Percentiles rank a stretch among this genome's conserved stretches.
Conservation (phyloP, 352 stramenopile species). For the Phytophthora macrochlamydospora region DNA sequence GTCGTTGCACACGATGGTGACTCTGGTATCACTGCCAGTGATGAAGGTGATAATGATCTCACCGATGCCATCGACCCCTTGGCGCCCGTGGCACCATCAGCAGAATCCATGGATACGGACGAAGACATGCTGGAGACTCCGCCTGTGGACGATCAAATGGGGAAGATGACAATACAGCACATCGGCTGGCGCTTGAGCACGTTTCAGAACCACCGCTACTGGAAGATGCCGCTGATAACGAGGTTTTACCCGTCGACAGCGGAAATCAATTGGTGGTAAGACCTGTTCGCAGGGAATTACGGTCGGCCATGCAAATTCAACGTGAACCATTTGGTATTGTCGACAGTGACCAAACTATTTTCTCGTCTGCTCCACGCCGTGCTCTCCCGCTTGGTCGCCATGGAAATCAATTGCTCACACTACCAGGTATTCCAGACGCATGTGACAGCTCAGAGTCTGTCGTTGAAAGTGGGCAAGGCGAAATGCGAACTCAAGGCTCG, state of each 20-base stretch:
- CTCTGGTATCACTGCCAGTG: not conserved
- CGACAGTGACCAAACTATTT: not conserved
- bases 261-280: not conserved
- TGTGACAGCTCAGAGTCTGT: not conserved
- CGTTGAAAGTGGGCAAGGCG: not conserved
- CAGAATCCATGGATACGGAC: slow-evolving; percentile 5
- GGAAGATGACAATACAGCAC: not conserved
- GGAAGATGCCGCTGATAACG: not conserved
- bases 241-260: not conserved
- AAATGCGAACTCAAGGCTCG: not conserved
- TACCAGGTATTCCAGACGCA: not conserved
- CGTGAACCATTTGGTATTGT: slow-evolving; percentile 1
- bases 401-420: not conserved
- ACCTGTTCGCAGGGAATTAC: not conserved
- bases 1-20: not conserved
- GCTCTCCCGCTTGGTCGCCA: not conserved
- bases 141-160: slow-evolving; percentile 3
- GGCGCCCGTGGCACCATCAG: not conserved
- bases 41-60: not conserved
- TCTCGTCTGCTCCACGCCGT: not conserved
- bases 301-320: not conserved
- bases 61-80: too few species aligned
- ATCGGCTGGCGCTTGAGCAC: not conserved
- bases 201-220: not conserved
- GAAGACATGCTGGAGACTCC: slow-evolving; percentile 3